Evolutionary conservation across 306 rosid species (phyloP).

Genomic region (Quercus glauca): DNA sequence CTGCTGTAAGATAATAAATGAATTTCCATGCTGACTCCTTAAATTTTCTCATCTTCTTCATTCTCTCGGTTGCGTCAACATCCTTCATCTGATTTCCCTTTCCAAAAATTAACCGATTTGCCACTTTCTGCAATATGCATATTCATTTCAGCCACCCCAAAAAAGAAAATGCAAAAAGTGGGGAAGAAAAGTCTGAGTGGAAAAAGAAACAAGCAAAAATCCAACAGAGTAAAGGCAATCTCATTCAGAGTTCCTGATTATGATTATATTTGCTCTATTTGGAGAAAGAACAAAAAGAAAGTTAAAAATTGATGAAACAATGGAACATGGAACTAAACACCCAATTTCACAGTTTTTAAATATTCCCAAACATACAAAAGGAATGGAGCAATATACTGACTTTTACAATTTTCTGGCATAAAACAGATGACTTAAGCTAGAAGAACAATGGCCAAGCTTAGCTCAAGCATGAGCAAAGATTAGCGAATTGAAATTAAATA

Average conservation of each 20-base stretch:
- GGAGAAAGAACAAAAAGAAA: not conserved
- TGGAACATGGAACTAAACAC: not conserved
- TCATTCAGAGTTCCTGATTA: not conserved
- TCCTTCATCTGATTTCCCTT: slow-evolving; percentile 47
- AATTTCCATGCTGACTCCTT: slow-evolving; percentile 98
- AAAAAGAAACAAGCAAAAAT: not conserved
- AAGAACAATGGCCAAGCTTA: not conserved
- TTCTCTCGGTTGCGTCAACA: slow-evolving; percentile 42
- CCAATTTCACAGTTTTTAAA: not conserved
- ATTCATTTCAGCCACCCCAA: slow-evolving; percentile 27
- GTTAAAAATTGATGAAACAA: not conserved
- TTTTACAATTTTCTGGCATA: not conserved
- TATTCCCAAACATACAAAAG: not conserved
- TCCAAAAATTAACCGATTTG: slow-evolving; percentile 65
- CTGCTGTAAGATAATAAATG: slow-evolving; percentile 80
- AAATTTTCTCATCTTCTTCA: slow-evolving; percentile 78
- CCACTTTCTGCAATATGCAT: slow-evolving; percentile 58
- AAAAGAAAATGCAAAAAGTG: slow-evolving; percentile 3
- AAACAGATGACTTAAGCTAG: not conserved
- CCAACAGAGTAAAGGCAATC: not conserved
- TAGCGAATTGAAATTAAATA: not conserved
- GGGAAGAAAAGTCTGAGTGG: not conserved
- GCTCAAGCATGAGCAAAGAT: not conserved
- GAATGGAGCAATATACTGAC: not conserved
- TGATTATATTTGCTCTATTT: not conserved